These are phyloP conservation scores for Pichia sp. DNA, from an alignment of 1,139 yeast species.

Conservation along the genomic window DNA sequence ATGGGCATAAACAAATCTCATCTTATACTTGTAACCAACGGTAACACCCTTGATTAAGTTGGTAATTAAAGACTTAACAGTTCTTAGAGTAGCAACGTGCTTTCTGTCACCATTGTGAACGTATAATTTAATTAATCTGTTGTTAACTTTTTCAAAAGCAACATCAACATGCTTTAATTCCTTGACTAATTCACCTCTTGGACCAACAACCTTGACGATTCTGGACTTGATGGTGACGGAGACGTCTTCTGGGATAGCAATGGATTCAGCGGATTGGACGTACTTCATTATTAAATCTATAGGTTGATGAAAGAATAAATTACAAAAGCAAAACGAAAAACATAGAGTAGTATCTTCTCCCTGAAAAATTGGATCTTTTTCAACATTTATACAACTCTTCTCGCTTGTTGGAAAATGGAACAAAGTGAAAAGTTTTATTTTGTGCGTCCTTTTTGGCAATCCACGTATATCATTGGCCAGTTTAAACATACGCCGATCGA, in stretches of 20 bases:
- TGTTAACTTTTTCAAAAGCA: conserved; percentile 72
- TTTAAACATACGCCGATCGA: neutral
- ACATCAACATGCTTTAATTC: conserved; percentile 93
- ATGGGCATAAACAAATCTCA: conserved; percentile 99
- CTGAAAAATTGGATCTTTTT: neutral
- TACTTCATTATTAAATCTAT: conserved; percentile 57
- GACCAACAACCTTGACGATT: conserved; percentile 86
- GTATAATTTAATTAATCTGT: conserved; percentile 73
- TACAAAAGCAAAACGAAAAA: neutral
- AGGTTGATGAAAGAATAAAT: neutral
- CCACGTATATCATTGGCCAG: neutral
- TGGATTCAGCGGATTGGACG: conserved; percentile 89
- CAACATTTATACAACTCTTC: neutral
- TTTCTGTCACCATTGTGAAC: conserved; percentile 99
- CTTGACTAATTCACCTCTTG: conserved; percentile 94
- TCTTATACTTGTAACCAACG: conserved; percentile 98
- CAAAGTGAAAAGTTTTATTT: neutral
- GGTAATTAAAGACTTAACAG: conserved; percentile 90
- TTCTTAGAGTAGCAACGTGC: conserved; percentile 99
- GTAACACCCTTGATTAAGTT: conserved; percentile 99
- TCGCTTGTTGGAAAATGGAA: neutral
- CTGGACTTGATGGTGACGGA: conserved; percentile 89
- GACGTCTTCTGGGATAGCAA: conserved; percentile 93
- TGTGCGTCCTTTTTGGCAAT: neutral
- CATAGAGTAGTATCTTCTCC: neutral